Evolutionary conservation across 1,139 yeast species (phyloP).

Genomic region (Tardiomyces blankii): DNA sequence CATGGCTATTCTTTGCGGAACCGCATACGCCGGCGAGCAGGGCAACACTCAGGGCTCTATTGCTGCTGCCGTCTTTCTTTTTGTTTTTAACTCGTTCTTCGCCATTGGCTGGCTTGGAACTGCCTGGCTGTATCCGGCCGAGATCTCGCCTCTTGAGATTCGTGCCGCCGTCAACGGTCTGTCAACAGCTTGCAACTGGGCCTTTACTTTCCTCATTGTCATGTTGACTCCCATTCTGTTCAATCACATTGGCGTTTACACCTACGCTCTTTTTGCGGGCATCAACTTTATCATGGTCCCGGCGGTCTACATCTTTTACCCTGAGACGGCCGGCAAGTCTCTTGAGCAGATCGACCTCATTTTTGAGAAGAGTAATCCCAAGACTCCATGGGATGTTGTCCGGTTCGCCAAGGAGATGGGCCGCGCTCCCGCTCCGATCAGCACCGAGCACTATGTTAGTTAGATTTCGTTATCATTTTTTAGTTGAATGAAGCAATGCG

Average conservation of each 20-base stretch:
- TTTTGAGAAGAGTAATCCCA: too few species aligned
- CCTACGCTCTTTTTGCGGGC: conserved; percentile 19
- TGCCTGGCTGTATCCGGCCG: conserved; percentile 43
- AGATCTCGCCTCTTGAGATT: conserved; percentile 48
- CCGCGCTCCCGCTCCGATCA: too few species aligned
- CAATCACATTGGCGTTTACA: conserved; percentile 24
- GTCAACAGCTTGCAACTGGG: too few species aligned
- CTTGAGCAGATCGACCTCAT: conserved; percentile 22
- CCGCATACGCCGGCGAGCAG: conserved; percentile 15
- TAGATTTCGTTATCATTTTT: too few species aligned
- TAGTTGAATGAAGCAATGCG: too few species aligned
- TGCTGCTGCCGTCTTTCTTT: conserved; percentile 37
- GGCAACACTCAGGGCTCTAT: conserved; percentile 22
- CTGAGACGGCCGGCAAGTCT: conserved; percentile 27
- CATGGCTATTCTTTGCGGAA: conserved; percentile 16
- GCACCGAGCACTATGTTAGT: too few species aligned
- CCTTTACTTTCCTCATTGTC: too few species aligned
- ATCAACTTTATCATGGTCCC: conserved; percentile 22
- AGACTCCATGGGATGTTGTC: too few species aligned
- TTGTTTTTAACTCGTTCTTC: conserved; percentile 41
- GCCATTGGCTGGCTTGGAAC: conserved; percentile 33
- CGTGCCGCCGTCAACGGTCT: too few species aligned
- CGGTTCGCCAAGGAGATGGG: too few species aligned
- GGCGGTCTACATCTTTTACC: conserved; percentile 31
- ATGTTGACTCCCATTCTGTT: conserved; percentile 30